Evolutionary conservation across 1,139 yeast species (phyloP), one percentile per base, ranked within the genome.

Genomic region (Protomyces arabidopsidicola): DNA sequence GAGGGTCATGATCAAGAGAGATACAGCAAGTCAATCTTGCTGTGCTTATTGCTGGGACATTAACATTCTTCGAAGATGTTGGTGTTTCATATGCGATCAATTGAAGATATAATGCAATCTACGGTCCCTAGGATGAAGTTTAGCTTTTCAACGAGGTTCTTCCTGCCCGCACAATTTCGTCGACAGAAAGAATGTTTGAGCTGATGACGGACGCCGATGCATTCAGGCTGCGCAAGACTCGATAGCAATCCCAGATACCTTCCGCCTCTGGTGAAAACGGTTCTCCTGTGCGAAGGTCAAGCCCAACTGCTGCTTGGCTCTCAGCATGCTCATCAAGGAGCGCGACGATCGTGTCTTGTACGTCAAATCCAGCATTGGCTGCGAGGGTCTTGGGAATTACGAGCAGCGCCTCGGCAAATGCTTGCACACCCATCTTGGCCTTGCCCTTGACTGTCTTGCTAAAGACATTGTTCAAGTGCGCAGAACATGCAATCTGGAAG

Each of bases 201-300:
- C 98, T 93, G 72, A 95, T 95, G 65, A 97, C 97, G 3, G 95
- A 87, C 52, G 98, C 97, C 60, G 96, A 86, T 63, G 91, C 85
- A 65, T 95, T 79, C 31, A 97, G 96, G 75, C 95, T 93, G 78
- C 98, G 84, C 67, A 93, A 78, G 53, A 93, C 98, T 70, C 98
- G 81, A 79, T 84, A 93, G 45, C 96, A 88, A 77, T 95, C 99
- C 95, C 97, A 95, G 66, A 95, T 84, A 67, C 98, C 98, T 74
- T 90, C 97, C 64, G 88, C 83, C 9, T 90, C 81, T 55, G 98
- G 98, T 73, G 93, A 98, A 83, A 93, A 87, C 62, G 98, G 95
- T 72, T 91, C 97, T 53, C 99, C 99, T 14, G 93, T 82, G 67
- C 84, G 83, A 70, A 95, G 81, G 74, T 95, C 97, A 65, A 95